A percentile compares a stretch with the other conserved stretches of the same genome.
Conservation (phyloP, 208 protist species). For the Histomonas meleagridis region DNA sequence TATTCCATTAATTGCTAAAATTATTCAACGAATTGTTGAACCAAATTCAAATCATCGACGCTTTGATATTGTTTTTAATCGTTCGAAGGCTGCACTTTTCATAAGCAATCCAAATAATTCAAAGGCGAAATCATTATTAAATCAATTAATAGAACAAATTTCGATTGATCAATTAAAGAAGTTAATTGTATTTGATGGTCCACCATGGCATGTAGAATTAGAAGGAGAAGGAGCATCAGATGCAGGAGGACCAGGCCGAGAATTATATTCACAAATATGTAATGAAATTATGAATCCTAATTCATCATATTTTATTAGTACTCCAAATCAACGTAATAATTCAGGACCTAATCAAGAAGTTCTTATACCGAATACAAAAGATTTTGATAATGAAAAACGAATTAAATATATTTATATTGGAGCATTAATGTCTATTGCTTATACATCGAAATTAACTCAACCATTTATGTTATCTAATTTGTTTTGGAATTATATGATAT, state of each 20-base stretch:
- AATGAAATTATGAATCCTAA: background rate
- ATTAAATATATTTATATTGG: no score
- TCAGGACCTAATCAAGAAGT: background rate
- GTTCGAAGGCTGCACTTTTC: background rate
- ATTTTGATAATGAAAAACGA: no score
- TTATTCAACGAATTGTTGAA: no score
- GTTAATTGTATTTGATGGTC: background rate
- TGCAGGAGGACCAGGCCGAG: background rate
- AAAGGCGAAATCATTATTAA: background rate
- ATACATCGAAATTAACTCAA: background rate
- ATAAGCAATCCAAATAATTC: background rate
- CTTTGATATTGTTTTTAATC: background rate
- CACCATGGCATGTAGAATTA: background rate
- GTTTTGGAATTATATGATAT: background rate
- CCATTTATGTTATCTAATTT: background rate
- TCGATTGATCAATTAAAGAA: background rate
- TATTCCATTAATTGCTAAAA: no score
- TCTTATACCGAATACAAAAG: background rate
- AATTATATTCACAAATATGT: background rate
- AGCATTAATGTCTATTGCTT: background rate
- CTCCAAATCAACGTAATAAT: background rate
- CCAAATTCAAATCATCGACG: background rate
- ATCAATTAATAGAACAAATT: conserved; percentile 10
- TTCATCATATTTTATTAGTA: background rate
- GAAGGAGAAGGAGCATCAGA: background rate